Conservation (phyloP, 371 early-diverging fungal species). For the Blakeslea trispora region DNA sequence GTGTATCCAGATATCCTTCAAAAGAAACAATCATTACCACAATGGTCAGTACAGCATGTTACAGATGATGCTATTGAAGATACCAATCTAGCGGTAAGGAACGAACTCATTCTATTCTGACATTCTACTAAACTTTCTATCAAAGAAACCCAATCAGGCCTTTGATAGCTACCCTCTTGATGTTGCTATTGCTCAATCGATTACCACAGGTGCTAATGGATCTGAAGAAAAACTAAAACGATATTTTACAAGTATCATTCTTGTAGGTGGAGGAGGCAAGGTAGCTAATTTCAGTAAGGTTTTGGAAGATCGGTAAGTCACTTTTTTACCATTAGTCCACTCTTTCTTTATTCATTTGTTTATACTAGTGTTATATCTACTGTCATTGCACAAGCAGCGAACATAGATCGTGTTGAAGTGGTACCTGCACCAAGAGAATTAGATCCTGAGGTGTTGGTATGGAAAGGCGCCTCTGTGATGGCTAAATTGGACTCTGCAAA, state of each 20-base stretch:
- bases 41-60: constrained; percentile 28
- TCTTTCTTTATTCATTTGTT: background rate
- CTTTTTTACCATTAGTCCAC: no score
- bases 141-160: constrained; percentile 1
- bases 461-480: constrained; percentile 90
- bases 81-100: constrained; percentile 23
- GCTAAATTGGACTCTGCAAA: constrained; percentile 74
- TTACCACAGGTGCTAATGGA: constrained; percentile 57
- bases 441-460: constrained; percentile 82
- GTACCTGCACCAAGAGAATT: constrained; percentile 83
- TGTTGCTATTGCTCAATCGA: constrained; percentile 76
- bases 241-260: constrained; percentile 73
- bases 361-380: constrained; percentile 38
- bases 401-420: constrained; percentile 74
- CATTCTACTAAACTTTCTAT: background rate
- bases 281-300: constrained; percentile 70
- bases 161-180: constrained; percentile 63
- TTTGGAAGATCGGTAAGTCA: constrained; percentile 66
- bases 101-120: no score
- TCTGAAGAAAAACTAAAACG: constrained; percentile 74
- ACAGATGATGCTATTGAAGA: constrained; percentile 45
- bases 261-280: constrained; percentile 87
- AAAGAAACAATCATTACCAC: constrained; percentile 20
- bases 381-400: constrained; percentile 35
- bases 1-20: constrained; percentile 60